These are phyloP conservation scores for Piloderma croceum DNA, from an alignment of 768 basidiomycete genomes.

Conservation along the genomic window DNA sequence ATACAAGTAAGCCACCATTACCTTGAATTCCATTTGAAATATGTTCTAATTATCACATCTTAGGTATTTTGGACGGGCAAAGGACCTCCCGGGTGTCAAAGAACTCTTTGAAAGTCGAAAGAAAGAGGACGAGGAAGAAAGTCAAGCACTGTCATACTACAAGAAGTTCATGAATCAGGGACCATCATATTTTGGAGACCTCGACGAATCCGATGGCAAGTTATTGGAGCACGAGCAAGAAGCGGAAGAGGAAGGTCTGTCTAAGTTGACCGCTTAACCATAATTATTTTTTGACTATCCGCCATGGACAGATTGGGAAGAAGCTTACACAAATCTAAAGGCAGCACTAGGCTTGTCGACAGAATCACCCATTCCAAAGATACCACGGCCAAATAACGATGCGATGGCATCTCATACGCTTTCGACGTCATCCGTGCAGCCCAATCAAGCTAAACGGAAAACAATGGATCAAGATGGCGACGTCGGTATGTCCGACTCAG, in stretches of 20 bases:
- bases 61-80: conserved; percentile 96
- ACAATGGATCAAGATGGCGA: conserved; percentile 42
- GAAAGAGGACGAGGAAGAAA: conserved; percentile 87
- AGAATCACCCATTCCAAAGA: conserved; percentile 46
- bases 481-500: conserved; percentile 25
- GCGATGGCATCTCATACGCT: conserved; percentile 5
- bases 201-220: conserved; percentile 71
- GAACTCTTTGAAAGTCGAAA: conserved; percentile 90
- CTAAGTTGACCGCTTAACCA: not conserved
- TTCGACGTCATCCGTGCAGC: conserved; percentile 10
- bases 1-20: conserved; percentile 72
- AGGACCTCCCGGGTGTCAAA: conserved; percentile 90
- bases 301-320: conserved; percentile 53
- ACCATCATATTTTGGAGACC: conserved; percentile 85
- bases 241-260: conserved; percentile 69
- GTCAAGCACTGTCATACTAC: conserved; percentile 65
- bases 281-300: not conserved
- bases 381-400: conserved; percentile 32
- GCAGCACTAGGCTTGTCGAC: conserved; percentile 46
- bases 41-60: not conserved
- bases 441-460: conserved; percentile 48
- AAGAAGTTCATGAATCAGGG: conserved; percentile 87
- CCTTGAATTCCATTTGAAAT: not conserved
- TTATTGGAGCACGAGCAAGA: conserved; percentile 66
- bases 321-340: conserved; percentile 50